Percentiles rank a stretch among this genome's conserved stretches.
Conservation (phyloP, 371 early-diverging fungal species). For the Parasitella parasitica region DNA sequence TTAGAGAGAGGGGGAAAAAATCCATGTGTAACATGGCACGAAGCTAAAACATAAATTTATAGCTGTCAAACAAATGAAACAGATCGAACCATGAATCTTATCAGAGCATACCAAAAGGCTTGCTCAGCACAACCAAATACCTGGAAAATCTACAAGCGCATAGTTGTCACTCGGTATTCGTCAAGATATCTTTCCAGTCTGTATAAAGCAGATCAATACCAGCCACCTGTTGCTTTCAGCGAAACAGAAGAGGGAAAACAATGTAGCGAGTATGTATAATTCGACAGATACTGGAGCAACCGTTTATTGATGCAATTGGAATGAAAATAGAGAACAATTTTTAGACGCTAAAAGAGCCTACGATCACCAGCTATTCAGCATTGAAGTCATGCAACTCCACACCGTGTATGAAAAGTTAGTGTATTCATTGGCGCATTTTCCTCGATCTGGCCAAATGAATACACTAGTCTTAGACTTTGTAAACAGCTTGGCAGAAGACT, state of each 20-base stretch:
- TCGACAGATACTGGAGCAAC: not conserved
- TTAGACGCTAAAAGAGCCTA: not conserved
- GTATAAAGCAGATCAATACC: constrained; percentile 27
- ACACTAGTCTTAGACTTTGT: constrained; percentile 56
- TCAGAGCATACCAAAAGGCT: constrained; percentile 52
- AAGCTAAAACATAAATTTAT: not conserved
- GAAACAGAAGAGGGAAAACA: constrained; percentile 15
- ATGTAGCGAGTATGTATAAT: constrained; percentile 3
- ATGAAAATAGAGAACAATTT: constrained; percentile 1
- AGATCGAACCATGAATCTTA: constrained; percentile 31
- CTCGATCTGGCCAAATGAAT: constrained; percentile 64
- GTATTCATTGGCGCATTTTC: constrained; percentile 53
- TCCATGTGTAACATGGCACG: constrained; percentile 6
- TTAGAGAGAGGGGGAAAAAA: too few relatives aligned
- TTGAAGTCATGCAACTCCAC: constrained; percentile 60
- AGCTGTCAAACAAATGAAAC: not conserved
- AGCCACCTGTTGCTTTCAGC: constrained; percentile 19
- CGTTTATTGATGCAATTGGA: not conserved
- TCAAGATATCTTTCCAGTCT: constrained; percentile 20
- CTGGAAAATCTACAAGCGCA: constrained; percentile 48
- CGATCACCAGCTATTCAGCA: constrained; percentile 36
- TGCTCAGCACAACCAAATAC: constrained; percentile 37
- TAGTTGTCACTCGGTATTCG: constrained; percentile 39
- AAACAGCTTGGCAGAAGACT: constrained; percentile 59
- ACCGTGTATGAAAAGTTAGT: constrained; percentile 62